Conservation (phyloP, 2,329 filamentous ascomycete species). For the Claviceps lovelessii region DNA sequence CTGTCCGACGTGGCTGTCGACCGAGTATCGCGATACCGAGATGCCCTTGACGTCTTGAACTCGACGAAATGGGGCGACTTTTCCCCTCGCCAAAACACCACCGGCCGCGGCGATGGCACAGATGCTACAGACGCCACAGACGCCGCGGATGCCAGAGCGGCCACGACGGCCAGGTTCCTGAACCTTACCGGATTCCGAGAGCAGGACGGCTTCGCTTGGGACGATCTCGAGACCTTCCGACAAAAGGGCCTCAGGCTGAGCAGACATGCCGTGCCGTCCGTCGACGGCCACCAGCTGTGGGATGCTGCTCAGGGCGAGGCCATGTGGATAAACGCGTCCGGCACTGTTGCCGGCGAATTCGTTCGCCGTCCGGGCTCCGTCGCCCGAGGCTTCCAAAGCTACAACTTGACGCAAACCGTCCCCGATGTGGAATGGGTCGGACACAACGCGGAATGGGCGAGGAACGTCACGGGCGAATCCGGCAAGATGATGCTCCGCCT, state of each 20-base stretch:
- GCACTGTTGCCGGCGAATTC: slow-evolving; percentile 66
- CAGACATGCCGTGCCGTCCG: slow-evolving; percentile 32
- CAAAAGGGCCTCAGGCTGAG: slow-evolving; percentile 49
- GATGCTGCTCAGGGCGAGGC: slow-evolving; percentile 24
- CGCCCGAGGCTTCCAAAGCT: slow-evolving; percentile 31
- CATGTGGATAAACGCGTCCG: slow-evolving; percentile 67
- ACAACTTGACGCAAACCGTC: slow-evolving; percentile 51
- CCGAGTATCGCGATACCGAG: slow-evolving; percentile 36
- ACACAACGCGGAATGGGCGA: slow-evolving; percentile 47
- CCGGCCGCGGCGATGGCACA: slow-evolving; percentile 10
- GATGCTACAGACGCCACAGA: no score
- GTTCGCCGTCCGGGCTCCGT: slow-evolving; percentile 39
- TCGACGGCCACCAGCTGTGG: slow-evolving; percentile 28
- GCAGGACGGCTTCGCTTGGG: slow-evolving; percentile 66
- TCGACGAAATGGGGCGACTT: slow-evolving; percentile 47
- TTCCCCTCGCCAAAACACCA: slow-evolving; percentile 23
- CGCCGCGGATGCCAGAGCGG: not conserved
- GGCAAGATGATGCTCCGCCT: slow-evolving; percentile 55
- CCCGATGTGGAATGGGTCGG: slow-evolving; percentile 52
- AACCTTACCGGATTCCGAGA: slow-evolving; percentile 66
- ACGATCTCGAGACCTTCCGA: slow-evolving; percentile 52
- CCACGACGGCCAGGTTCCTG: slow-evolving; percentile 29
- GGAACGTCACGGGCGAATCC: slow-evolving; percentile 63
- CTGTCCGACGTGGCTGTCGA: slow-evolving; percentile 24
- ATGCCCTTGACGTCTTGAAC: slow-evolving; percentile 40